Percentiles rank a stretch among this genome's conserved stretches.
Evolutionary conservation across 164 flowering plant genomes (phyloP).

Genomic region (Saururus chinensis): DNA sequence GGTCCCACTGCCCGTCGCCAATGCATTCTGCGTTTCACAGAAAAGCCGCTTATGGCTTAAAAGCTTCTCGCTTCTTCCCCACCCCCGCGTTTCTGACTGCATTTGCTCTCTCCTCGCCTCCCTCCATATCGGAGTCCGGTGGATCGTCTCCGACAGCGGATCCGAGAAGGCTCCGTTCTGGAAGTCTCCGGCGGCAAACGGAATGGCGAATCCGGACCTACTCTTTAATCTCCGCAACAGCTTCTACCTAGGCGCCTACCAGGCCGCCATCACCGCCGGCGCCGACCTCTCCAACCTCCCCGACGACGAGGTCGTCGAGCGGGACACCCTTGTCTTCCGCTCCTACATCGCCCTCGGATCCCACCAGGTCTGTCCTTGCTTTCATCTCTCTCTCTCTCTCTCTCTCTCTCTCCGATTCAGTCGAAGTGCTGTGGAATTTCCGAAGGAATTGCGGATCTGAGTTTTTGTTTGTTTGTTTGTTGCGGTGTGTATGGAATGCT

Average conservation of each 20-base stretch:
- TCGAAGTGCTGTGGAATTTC: not conserved
- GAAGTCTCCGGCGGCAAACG: not conserved
- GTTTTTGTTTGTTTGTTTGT: not conserved
- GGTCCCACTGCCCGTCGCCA: no score
- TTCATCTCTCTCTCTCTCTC: constrained; percentile 2
- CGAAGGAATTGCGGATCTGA: not conserved
- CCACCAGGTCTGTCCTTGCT: constrained; percentile 39
- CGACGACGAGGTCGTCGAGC: constrained; percentile 63
- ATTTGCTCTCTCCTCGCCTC: no score
- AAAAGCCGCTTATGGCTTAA: no score
- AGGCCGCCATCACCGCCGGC: constrained; percentile 89
- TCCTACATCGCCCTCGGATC: constrained; percentile 92
- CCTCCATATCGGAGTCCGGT: no score
- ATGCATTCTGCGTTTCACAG: no score
- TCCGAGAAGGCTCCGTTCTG: not conserved
- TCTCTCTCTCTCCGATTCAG: not conserved
- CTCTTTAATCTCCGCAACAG: constrained; percentile 73
- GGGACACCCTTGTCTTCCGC: constrained; percentile 75
- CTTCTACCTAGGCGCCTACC: constrained; percentile 90
- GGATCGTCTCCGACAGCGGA: not conserved
- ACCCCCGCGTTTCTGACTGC: no score
- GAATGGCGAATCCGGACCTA: constrained; percentile 46
- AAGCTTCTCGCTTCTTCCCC: no score
- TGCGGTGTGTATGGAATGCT: not conserved
- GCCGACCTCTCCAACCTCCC: constrained; percentile 67